A percentile compares a stretch with the other conserved stretches of the same genome.
Conservation (phyloP, 495 filamentous ascomycete genomes). For the Hyaloscypha hepaticicola region DNA sequence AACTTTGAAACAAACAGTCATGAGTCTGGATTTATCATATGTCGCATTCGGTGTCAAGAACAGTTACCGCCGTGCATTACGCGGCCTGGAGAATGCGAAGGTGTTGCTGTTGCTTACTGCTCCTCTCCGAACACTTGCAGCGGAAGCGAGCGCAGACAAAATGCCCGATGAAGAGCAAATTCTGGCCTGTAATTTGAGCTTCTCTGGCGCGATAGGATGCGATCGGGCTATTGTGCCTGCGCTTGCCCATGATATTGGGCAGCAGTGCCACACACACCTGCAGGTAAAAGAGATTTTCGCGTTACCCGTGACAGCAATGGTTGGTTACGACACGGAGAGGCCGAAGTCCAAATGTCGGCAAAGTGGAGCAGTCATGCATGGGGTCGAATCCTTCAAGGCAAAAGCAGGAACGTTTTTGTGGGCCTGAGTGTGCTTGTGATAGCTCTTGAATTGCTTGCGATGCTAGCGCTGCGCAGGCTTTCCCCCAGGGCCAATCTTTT, state of each 20-base stretch:
- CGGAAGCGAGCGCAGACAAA: background rate
- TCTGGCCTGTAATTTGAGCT: too few relatives aligned
- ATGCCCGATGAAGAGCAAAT: too few relatives aligned
- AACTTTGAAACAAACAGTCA: background rate
- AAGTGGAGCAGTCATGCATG: background rate
- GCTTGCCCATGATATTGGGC: too few relatives aligned
- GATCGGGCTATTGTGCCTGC: too few relatives aligned
- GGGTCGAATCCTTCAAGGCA: background rate
- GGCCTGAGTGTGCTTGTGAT: background rate
- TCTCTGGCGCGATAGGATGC: too few relatives aligned
- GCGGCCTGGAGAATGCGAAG: background rate
- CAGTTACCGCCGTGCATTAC: background rate
- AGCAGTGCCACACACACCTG: too few relatives aligned
- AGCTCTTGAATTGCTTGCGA: background rate
- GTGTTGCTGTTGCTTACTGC: background rate
- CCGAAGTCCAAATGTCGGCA: background rate
- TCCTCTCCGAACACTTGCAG: background rate
- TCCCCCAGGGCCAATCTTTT: background rate
- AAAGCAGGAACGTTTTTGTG: background rate
- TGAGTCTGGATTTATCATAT: background rate
- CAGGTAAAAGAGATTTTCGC: too few relatives aligned
- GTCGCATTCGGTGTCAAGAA: background rate
- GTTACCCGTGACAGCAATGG: background rate
- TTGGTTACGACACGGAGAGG: background rate
- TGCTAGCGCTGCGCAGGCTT: background rate